A percentile compares a stretch with the other conserved stretches of the same genome.
phyloP scores from a whole-genome alignment of 2,329 filamentous ascomycete genomes.

The Trichoderma afroharzianum region DNA sequence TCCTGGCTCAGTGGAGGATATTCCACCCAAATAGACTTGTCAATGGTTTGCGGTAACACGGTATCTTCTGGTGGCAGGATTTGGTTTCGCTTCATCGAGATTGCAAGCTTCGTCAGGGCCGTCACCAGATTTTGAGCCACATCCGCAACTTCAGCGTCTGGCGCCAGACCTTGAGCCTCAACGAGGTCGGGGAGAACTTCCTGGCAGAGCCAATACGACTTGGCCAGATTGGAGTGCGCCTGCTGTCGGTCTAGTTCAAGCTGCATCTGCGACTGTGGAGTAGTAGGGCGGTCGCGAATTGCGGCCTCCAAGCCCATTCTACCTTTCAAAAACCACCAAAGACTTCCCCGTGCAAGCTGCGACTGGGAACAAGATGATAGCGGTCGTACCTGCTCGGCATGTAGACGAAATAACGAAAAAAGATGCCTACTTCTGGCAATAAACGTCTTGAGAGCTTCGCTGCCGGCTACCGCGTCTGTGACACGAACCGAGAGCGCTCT shows the following conservation, averaged over 20 bases:
- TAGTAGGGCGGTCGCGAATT: constrained; percentile 59
- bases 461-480: constrained; percentile 47
- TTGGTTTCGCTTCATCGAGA: constrained; percentile 81
- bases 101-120: constrained; percentile 68
- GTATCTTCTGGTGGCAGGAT: constrained; percentile 68
- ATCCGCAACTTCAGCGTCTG: constrained; percentile 48
- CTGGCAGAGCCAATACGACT: constrained; percentile 76
- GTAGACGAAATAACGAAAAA: constrained; percentile 70
- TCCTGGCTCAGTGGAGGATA: constrained; percentile 73
- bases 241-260: constrained; percentile 62
- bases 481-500: constrained; percentile 37
- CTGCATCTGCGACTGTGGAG: constrained; percentile 50
- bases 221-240: constrained; percentile 80
- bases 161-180: constrained; percentile 39
- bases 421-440: constrained; percentile 67
- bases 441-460: constrained; percentile 69
- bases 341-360: constrained; percentile 67
- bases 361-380: constrained; percentile 59
- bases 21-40: constrained; percentile 77
- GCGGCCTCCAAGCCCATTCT: constrained; percentile 70
- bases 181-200: constrained; percentile 50
- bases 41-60: constrained; percentile 70
- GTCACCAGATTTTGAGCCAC: constrained; percentile 56
- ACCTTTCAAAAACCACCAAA: constrained; percentile 90
- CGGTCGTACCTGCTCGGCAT: constrained; percentile 70